Evolutionary conservation across 805 yeast species (phyloP).

Genomic region (Priceomyces medius): DNA sequence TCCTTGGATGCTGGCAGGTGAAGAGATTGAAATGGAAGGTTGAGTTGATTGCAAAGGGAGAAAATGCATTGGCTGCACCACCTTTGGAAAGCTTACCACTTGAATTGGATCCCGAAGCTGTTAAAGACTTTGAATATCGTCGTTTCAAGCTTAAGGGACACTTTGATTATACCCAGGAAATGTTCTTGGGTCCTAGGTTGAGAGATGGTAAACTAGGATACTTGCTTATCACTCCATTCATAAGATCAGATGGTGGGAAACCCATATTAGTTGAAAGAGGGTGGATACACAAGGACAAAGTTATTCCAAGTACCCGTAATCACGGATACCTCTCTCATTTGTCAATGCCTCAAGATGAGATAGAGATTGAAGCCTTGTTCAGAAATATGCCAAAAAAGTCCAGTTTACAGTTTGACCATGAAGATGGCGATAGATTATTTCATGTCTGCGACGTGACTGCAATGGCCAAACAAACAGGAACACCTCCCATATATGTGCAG

Average conservation of each 20-base stretch:
- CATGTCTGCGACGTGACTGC: slow-evolving; percentile 78
- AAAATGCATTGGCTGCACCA: slow-evolving; percentile 71
- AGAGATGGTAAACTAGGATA: slow-evolving; percentile 71
- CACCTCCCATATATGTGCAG: slow-evolving; percentile 76
- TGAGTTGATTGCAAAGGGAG: slow-evolving; percentile 75
- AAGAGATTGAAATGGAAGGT: slow-evolving; percentile 85
- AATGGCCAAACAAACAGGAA: slow-evolving; percentile 67
- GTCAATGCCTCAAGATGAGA: slow-evolving; percentile 70
- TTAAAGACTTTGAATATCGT: slow-evolving; percentile 77
- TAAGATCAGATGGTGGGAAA: slow-evolving; percentile 69
- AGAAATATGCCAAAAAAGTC: slow-evolving; percentile 63
- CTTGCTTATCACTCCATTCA: slow-evolving; percentile 76
- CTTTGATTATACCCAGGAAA: slow-evolving; percentile 81
- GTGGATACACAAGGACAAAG: slow-evolving; percentile 76
- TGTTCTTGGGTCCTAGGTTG: slow-evolving; percentile 88
- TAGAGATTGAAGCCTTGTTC: slow-evolving; percentile 70
- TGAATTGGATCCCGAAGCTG: slow-evolving; percentile 59
- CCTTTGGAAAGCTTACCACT: slow-evolving; percentile 69
- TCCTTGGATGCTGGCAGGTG: slow-evolving; percentile 92
- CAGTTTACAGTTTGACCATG: slow-evolving; percentile 68
- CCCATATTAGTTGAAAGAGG: slow-evolving; percentile 87
- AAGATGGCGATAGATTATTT: slow-evolving; percentile 65
- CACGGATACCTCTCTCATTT: slow-evolving; percentile 57
- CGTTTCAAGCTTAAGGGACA: slow-evolving; percentile 73
- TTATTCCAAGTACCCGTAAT: slow-evolving; percentile 51